Conservation (phyloP, 2,329 filamentous ascomycete genomes). For the Fusarium chlamydosporum region DNA sequence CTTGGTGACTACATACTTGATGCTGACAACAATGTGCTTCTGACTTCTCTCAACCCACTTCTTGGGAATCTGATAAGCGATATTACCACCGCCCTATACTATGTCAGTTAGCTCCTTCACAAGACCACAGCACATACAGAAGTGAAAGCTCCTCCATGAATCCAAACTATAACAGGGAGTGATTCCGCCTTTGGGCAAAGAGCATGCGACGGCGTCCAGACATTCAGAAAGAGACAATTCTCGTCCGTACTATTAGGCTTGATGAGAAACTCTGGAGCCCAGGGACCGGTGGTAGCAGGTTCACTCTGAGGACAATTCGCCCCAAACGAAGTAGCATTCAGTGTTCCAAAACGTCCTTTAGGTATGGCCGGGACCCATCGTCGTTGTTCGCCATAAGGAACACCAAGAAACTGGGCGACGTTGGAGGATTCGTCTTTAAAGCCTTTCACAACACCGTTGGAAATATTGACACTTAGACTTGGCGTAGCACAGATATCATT, state of each 20-base stretch:
- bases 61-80: slow-evolving; percentile 10
- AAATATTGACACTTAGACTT: slow-evolving; percentile 5
- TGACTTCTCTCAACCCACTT: slow-evolving; percentile 17
- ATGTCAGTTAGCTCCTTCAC: background rate
- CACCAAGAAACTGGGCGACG: slow-evolving; percentile 22
- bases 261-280: slow-evolving; percentile 22
- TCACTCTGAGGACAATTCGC: slow-evolving; percentile 21
- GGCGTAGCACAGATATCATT: background rate
- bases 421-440: background rate
- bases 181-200: background rate
- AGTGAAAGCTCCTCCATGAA: slow-evolving; percentile 14
- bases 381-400: slow-evolving; percentile 15
- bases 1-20: slow-evolving; percentile 4
- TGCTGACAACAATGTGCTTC: slow-evolving; percentile 19
- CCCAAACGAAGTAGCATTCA: slow-evolving; percentile 3
- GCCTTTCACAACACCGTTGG: slow-evolving; percentile 7
- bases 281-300: background rate
- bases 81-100: slow-evolving; percentile 14
- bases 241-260: slow-evolving; percentile 22
- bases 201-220: slow-evolving; percentile 1
- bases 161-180: slow-evolving; percentile 16
- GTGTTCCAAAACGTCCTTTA: background rate
- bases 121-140: background rate
- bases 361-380: slow-evolving; percentile 13
- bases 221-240: slow-evolving; percentile 9